Conservation (phyloP, 2,329 filamentous ascomycete genomes). For the Chlorencoelia australis region DNA sequence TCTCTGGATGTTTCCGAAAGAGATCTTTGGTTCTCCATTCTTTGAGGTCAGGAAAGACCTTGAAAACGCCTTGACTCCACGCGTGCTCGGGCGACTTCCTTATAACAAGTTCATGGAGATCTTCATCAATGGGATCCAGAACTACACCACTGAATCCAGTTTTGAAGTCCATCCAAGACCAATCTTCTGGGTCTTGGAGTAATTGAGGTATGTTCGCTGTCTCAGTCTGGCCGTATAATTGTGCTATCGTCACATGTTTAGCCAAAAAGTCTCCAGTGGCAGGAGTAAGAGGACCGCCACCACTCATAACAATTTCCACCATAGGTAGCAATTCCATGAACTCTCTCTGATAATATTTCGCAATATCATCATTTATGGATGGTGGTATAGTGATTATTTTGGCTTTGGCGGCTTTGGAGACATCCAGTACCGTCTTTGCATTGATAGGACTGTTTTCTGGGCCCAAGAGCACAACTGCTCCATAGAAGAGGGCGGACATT, state of each 20-base stretch:
- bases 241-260: too few relatives aligned
- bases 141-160: background rate
- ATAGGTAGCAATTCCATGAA: background rate
- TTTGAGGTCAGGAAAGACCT: slow-evolving; percentile 16
- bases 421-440: too few relatives aligned
- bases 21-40: slow-evolving; percentile 26
- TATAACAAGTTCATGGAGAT: slow-evolving; percentile 20
- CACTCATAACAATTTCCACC: background rate
- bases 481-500: too few relatives aligned
- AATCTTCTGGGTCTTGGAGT: background rate
- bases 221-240: too few relatives aligned
- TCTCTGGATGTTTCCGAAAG: slow-evolving; percentile 29
- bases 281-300: background rate
- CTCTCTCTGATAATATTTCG: background rate
- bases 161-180: background rate
- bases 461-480: too few relatives aligned
- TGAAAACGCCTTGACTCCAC: slow-evolving; percentile 24
- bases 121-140: background rate
- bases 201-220: background rate
- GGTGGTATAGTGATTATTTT: background rate
- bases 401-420: too few relatives aligned
- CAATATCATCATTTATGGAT: background rate
- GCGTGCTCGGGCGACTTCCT: background rate
- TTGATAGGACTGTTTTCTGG: too few relatives aligned
- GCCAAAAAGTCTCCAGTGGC: background rate